Percentiles rank a stretch among this genome's conserved stretches.
These are phyloP conservation scores for Diacronema lutheri DNA, from an alignment of 78 protist species.

Conservation along the genomic window DNA sequence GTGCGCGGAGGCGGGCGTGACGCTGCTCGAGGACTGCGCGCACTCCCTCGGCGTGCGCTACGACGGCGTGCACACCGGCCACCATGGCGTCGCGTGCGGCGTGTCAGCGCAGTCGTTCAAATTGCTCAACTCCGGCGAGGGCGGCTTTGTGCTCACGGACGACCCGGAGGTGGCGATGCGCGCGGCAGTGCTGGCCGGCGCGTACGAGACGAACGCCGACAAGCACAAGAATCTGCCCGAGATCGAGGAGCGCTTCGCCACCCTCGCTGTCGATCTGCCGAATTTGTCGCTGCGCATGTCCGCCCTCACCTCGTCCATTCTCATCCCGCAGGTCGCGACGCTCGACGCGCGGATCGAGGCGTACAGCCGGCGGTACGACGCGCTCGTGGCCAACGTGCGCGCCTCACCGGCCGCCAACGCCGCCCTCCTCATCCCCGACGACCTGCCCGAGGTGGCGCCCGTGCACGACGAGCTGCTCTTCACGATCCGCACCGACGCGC, in stretches of 20 bases:
- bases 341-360: background rate
- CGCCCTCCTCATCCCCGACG: no score
- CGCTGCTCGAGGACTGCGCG: constrained; percentile 40
- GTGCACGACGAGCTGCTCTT: background rate
- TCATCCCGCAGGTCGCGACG: constrained; percentile 13
- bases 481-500: background rate
- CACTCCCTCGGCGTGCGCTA: constrained; percentile 25
- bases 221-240: background rate
- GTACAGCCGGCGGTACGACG: constrained; percentile 13
- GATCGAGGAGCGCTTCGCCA: background rate
- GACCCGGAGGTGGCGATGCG: constrained; percentile 16
- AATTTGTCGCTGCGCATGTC: constrained; percentile 28
- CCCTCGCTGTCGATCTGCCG: background rate
- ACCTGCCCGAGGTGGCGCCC: no score
- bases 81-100: background rate
- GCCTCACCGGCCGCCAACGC: no score
- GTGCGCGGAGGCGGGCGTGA: background rate
- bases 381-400: background rate
- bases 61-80: constrained; percentile 21
- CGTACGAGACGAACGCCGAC: background rate
- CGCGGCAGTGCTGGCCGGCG: background rate
- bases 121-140: constrained; percentile 43
- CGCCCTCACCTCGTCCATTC: constrained; percentile 2
- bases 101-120: constrained; percentile 25
- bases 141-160: constrained; percentile 30